A percentile compares a stretch with the other conserved stretches of the same genome.
Conservation (phyloP, 495 filamentous ascomycete species). For the Aspergillus taichungensis region DNA sequence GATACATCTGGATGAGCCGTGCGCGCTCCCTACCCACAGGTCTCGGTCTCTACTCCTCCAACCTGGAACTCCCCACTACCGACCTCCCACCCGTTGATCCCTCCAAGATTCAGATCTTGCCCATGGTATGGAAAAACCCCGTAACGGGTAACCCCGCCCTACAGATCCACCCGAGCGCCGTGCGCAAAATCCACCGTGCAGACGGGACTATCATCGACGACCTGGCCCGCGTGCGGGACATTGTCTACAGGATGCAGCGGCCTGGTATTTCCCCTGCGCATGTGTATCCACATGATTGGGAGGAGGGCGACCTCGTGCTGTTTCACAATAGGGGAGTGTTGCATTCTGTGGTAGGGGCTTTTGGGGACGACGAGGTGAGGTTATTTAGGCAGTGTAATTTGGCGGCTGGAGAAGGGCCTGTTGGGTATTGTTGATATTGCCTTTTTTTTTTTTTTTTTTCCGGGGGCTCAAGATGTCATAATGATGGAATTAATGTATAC, state of each 20-base stretch:
- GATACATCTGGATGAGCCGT: slow-evolving; percentile 65
- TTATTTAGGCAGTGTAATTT: slow-evolving; percentile 71
- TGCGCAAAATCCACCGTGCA: slow-evolving; percentile 51
- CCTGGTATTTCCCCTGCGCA: slow-evolving; percentile 57
- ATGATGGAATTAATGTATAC: too few species aligned
- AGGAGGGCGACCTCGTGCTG: slow-evolving; percentile 61
- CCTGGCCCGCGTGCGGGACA: slow-evolving; percentile 53
- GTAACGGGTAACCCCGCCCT: slow-evolving; percentile 57
- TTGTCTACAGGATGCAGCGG: slow-evolving; percentile 59
- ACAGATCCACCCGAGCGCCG: slow-evolving; percentile 60
- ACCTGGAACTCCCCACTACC: slow-evolving; percentile 43
- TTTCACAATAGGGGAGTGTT: slow-evolving; percentile 67
- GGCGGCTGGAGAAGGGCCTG: slow-evolving; percentile 36
- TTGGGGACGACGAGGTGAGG: slow-evolving; percentile 59
- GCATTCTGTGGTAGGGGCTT: slow-evolving; percentile 66
- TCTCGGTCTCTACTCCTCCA: slow-evolving; percentile 55
- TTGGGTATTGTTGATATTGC: background rate
- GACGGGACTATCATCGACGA: slow-evolving; percentile 60
- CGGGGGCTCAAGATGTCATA: too few species aligned
- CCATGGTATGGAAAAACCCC: slow-evolving; percentile 67
- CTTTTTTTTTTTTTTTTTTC: too few species aligned
- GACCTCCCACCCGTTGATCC: slow-evolving; percentile 54
- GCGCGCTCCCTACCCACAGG: slow-evolving; percentile 57
- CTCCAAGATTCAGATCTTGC: slow-evolving; percentile 57
- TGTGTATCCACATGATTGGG: slow-evolving; percentile 69